Base-by-base conservation (phyloP, 2,329 filamentous ascomycete species). In the Uncinocarpus reesii region DNA sequence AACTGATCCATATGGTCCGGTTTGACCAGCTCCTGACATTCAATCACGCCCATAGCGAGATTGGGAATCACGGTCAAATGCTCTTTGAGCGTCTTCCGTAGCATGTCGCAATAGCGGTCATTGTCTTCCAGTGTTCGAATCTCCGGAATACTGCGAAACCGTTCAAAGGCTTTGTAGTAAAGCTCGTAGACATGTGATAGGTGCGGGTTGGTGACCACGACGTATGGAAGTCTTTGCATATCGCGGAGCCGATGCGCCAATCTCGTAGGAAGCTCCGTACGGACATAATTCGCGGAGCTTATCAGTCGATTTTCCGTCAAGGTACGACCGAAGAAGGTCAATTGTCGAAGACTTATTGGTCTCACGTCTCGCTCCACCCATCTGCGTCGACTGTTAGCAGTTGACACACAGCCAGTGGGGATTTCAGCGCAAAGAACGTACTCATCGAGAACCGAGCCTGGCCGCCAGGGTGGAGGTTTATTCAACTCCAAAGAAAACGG, bases 111-210 rank as follows among this genome's bases (percentile, higher is more conserved):
- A 58, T 94, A 83, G 36, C 67, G 72, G 56, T 95, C 88, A 63
- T 98, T 98, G 59, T 96, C 90, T 26, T 94, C 84, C 29, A 95
- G 70, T 0, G 80, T 84, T 59, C 83, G 83, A 57, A 98, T 81
- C 61, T 95, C 87, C 43, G 82, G 81, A 34, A 95, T 74, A 56
- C 84, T 83, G 41, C 92, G 84, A 55, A 96, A 84, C 46, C 75
- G 81, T 63, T 98, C 92, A 59, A 98, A 98, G n/a, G 92, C 90
- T 56, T 82, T 81, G 69, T 95, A 94, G 72, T 98, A 98, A 5
- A 95, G 76, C 64, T 96, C 87, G 69, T 98, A 98, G 28, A 96
- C 92, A 56, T 93, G 82, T 62, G 85, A 87, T 53, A 98, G 85
- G 65, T 98, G 87, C 5, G 80, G 80, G 60, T 98, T 98, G n/a